A percentile compares a stretch with the other conserved stretches of the same genome.
Conservation (phyloP, 768 basidiomycete genomes). For the Mycena leptocephala region DNA sequence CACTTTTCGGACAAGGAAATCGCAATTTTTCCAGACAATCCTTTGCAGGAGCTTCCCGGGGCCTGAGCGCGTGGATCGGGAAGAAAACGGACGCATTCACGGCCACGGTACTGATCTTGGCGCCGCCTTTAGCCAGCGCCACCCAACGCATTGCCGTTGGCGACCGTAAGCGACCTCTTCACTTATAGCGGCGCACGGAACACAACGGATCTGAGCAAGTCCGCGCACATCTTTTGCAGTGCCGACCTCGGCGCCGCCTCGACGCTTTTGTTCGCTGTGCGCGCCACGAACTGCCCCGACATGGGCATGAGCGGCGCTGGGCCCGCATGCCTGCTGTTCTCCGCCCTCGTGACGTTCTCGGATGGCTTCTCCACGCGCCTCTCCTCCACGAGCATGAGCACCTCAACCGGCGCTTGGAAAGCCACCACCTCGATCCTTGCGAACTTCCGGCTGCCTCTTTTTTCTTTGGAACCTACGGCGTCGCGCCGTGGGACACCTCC, state of each 20-base stretch:
- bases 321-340: too few relatives aligned
- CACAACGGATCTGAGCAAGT: constrained; percentile 41
- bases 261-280: constrained; percentile 39
- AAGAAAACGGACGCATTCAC: neutral
- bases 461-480: neutral
- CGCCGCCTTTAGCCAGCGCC: too few relatives aligned
- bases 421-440: neutral
- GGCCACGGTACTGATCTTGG: neutral
- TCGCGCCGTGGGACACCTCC: too few relatives aligned
- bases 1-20: too few relatives aligned
- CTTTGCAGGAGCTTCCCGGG: neutral
- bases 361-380: neutral
- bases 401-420: neutral
- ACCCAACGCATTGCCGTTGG: constrained; percentile 10
- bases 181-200: constrained; percentile 39
- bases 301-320: too few relatives aligned
- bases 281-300: constrained; percentile 30
- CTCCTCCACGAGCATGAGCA: neutral
- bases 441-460: neutral
- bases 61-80: too few relatives aligned
- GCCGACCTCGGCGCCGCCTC: constrained; percentile 21
- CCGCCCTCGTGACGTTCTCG: too few relatives aligned
- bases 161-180: constrained; percentile 47
- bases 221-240: constrained; percentile 41
- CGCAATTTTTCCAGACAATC: too few relatives aligned